Percentiles rank a stretch among this genome's conserved stretches.
Evolutionary conservation across 2,329 filamentous ascomycete genomes (phyloP).

Genomic region (Pseudocercospora vitis): DNA sequence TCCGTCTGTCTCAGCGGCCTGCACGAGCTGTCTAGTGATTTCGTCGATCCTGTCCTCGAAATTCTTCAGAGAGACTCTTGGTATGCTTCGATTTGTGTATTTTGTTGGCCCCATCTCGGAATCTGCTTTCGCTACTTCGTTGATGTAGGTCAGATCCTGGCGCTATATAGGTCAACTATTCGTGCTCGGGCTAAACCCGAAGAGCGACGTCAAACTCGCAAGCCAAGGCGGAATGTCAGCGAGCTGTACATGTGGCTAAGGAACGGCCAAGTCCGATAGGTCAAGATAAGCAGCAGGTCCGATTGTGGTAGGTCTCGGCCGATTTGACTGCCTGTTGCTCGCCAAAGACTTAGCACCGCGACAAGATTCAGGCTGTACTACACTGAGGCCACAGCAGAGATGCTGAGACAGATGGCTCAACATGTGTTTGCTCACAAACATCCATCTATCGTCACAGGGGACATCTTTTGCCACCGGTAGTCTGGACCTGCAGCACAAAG

Average conservation of each 20-base stretch:
- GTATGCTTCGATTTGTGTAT: conserved; percentile 49
- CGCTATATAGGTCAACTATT: background rate
- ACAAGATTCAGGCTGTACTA: too few species aligned
- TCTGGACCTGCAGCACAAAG: too few species aligned
- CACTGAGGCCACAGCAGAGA: too few species aligned
- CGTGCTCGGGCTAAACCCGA: conserved; percentile 7
- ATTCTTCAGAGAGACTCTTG: conserved; percentile 55
- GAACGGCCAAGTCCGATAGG: conserved; percentile 11
- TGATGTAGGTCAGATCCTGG: background rate
- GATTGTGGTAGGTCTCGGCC: conserved; percentile 4
- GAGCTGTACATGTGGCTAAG: background rate
- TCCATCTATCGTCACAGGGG: too few species aligned
- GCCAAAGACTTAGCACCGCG: too few species aligned
- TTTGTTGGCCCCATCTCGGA: conserved; percentile 31
- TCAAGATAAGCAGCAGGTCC: conserved; percentile 6
- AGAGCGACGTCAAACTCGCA: background rate
- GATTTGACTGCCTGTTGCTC: too few species aligned
- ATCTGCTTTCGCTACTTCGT: background rate
- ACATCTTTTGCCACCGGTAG: too few species aligned
- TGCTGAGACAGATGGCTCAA: too few species aligned
- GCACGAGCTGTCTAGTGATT: conserved; percentile 54
- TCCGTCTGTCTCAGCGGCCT: conserved; percentile 59
- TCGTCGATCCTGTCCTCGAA: conserved; percentile 55
- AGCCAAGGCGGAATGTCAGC: background rate
- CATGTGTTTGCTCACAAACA: too few species aligned